Evolutionary conservation across 106 monocot genomes (phyloP), one percentile per base, ranked within the genome.

Genomic region (Acorus gramineus): DNA sequence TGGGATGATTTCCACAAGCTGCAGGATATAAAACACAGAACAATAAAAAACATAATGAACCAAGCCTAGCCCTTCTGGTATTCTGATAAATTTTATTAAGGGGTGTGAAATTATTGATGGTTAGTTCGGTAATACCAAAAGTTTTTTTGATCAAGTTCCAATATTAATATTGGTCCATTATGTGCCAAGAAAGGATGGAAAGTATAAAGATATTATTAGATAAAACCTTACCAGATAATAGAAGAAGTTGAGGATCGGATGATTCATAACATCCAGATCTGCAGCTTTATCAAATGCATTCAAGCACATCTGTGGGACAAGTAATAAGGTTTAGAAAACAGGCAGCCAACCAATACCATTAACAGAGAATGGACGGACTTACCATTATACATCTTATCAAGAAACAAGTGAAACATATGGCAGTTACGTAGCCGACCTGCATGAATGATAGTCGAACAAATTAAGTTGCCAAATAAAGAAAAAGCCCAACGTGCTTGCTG

Each of bases 351-450:
- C 28, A 28, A 28, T 28, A 28, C 28, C 28, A 28, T 28, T 28
- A 28, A 28, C 28, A 28, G 0, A 28, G 1, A 28, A 28, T 28
- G 1, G 28, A 28, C 3, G 65, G 4, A 55, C 94, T 72, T 73
- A 96, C 95, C 86, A 96, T 90, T 44, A 90, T 59, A 49, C 87
- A 91, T 77, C 95, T 76, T 46, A 91, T 51, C 69, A 91, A 62
- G 80, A 96, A 96, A 73, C 90, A 96, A 55, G 85, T 62, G 71
- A 82, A 87, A 45, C 96, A 96, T 78, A 96, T 91, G 5, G 80
- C 77, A 4, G 96, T 87, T 1, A 96, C 87, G 70, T 90, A 96
- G 60, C 96, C 96, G 72, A 96, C 96, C 96, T 96, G 48, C 14
- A 66, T 3, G 67, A 73, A 12, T 43, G 49, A 66, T 13, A 28